A percentile compares a stretch with the other conserved stretches of the same genome.
Evolutionary conservation across 2,329 filamentous ascomycete genomes (phyloP).

Genomic region (Lomentospora prolificans): DNA sequence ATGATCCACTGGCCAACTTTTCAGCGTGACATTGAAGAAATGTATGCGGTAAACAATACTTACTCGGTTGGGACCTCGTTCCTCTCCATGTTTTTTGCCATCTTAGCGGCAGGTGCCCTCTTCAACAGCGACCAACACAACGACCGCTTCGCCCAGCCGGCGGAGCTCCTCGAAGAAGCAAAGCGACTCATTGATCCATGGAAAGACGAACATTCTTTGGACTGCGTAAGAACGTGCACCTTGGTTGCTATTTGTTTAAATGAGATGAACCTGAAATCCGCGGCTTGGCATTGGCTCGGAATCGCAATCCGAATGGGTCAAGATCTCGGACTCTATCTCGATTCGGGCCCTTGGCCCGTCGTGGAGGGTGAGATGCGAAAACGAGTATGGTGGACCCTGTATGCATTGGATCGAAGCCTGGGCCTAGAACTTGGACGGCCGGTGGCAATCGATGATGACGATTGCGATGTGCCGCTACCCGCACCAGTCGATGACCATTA

Average conservation of each 20-base stretch:
- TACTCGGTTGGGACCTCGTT: constrained; percentile 51
- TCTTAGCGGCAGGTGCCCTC: constrained; percentile 73
- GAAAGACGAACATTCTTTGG: constrained; percentile 66
- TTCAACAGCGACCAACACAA: constrained; percentile 51
- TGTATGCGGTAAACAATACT: constrained; percentile 60
- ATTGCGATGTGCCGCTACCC: constrained; percentile 78
- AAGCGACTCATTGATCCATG: constrained; percentile 67
- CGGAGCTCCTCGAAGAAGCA: constrained; percentile 62
- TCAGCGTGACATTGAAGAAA: constrained; percentile 60
- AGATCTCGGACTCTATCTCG: constrained; percentile 70
- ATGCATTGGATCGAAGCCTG: constrained; percentile 74
- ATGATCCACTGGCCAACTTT: constrained; percentile 85
- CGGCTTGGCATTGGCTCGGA: constrained; percentile 79
- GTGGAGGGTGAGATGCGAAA: constrained; percentile 80
- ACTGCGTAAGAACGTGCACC: constrained; percentile 63
- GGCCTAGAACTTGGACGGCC: constrained; percentile 74
- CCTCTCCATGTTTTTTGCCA: constrained; percentile 70
- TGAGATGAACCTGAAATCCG: constrained; percentile 78
- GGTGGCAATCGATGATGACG: constrained; percentile 72
- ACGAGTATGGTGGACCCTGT: constrained; percentile 89
- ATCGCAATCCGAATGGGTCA: constrained; percentile 72
- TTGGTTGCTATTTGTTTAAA: constrained; percentile 70
- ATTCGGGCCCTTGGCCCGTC: constrained; percentile 59
- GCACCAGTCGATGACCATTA: constrained; percentile 73
- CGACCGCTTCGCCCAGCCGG: constrained; percentile 41